Base-by-base conservation (phyloP, 352 stramenopile species). In the Phytophthora citrophthora region DNA sequence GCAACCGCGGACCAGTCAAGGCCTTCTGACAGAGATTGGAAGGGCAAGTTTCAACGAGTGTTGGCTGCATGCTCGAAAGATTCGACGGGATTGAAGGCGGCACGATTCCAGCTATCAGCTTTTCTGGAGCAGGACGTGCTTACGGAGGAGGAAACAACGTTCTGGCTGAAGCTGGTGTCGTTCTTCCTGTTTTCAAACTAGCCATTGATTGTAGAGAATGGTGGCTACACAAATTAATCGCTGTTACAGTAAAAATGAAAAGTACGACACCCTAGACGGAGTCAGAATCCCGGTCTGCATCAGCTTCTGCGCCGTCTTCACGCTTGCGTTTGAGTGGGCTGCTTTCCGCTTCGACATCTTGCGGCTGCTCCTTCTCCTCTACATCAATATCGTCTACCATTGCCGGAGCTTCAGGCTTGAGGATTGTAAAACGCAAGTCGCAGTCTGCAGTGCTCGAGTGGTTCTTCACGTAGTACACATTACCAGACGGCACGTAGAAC, bases 391-490 rank as follows among this genome's bases (percentile, higher is more conserved):
- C 61, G 10, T 74, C 54, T 1, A 52, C 45, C 49, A 56, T 54
- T 20, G 54, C 47, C 16, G 41, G 44, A 4, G 64, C 53, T 61
- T 91, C 82, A 0, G 82, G 82, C 64, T 93, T 93, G 52, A 99
- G 90, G 69, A 99, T 98, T 34, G 88, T 98, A 74, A 98, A 99
- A 54, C 94, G 97, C 57, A 99, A 74, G 44, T 97, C 80, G 58
- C 84, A 92, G 54, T 95, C 81, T 2, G 80, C 77, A 5, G 72
- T 89, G 49, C 77, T 77, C 12, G 91, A 98, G 76, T 99, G 96
- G 75, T 99, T 99, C 70, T 98, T 93, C 55, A 99, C 86, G 67
- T 94, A 90, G 71, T 99, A 99, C 18, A 94, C 90, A 68, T 99
- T 99, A 54, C 96, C 91, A 16, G 96, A 79, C 12, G 97, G 97